Evolutionary conservation across 352 stramenopile species (phyloP), one percentile per base, ranked within the genome.

Genomic region (Phytophthora kernoviae): DNA sequence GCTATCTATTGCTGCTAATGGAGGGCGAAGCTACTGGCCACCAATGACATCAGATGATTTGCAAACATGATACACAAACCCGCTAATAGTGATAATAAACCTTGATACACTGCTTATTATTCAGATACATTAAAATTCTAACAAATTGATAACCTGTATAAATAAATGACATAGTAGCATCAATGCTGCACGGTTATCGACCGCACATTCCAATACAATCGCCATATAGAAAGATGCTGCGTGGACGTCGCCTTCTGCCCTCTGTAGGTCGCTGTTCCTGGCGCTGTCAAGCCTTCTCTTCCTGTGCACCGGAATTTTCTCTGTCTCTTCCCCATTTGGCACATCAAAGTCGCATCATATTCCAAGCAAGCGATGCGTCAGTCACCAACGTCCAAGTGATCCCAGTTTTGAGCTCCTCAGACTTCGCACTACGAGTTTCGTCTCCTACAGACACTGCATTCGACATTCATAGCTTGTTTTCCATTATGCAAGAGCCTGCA

Each of bases 351-450:
- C 57, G 54, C 15, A 53, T 91, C 55, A 62, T 77, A 15, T 59
- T 91, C 20, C 62, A 78, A 51, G 58, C 84, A 24, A 58, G 54
- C 3, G 76, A 84, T 41, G 59, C 59, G 6, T 34, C 61, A 24
- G 22, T 10, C 21, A 76, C 77, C 8, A 45, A 64, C 36, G 54
- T 88, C n/a, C 64, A 76, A 48, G 52, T 91, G 18, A 54, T 83
- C 12, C 82, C 82, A 1, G 77, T 83, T 26, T 54, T 87, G n/a
- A 68, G 63, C 7, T 39, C 79, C 1, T 30, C 62, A n/a, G 79
- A 88, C 20, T 90, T 87, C 50, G 63, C 64, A 36, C 36, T 88
- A 30, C 59, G 66, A 5, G 73, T 77, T 2, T 62, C 65, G 30
- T 45, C 59, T 11, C 14, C 18, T 5, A 17, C 41, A 1, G 54